Evolutionary conservation across 2,329 filamentous ascomycete genomes (phyloP), one percentile per base, ranked within the genome.

Genomic region (Lanzia echinophila): DNA sequence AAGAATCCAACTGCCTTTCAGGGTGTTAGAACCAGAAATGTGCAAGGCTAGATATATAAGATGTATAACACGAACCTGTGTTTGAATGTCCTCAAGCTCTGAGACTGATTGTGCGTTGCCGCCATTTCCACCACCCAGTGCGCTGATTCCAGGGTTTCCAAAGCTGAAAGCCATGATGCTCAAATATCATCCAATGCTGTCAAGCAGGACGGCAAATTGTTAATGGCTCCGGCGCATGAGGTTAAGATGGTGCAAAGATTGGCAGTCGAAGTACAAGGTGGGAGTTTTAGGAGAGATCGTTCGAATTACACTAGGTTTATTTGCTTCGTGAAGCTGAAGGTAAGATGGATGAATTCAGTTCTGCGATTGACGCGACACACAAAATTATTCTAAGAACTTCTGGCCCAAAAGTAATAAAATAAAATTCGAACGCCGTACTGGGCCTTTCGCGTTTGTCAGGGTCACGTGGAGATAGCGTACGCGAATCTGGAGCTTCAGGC

Each of bases 41-140:
- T 33, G 32, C n/a, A n/a, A 12, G 15, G 19, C 13, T 44, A 44
- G 7, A 43, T 22, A 6, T 22, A 6, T 20, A 11, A 19, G 38
- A n/a, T 28, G n/a, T 50, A 31, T 43, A n/a, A n/a, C 28, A 56
- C 72, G 60, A 73, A 90, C 88, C 77, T 96, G 89, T 61, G 90
- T 92, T 69, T 86, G 82, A 62, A 96, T 87, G 60, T 90, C 84
- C 61, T 84, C 77, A 52, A 96, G 76, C 65, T 90, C 83, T 47
- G 81, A 76, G 41, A 87, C 88, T 58, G 72, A 67, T 67, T 79
- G 75, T 55, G 61, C 51, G 55, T 58, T 67, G 52, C 66, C 66
- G 52, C 70, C 75, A 57, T 69, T 66, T 50, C 68, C 65, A 56
- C 72, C 63, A 57, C 65, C 68, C 55, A 71, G 69, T 67, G 73